These are phyloP conservation scores for Pseudopyricularia javanii DNA, from an alignment of 2,329 filamentous ascomycete species.

Conservation along the genomic window DNA sequence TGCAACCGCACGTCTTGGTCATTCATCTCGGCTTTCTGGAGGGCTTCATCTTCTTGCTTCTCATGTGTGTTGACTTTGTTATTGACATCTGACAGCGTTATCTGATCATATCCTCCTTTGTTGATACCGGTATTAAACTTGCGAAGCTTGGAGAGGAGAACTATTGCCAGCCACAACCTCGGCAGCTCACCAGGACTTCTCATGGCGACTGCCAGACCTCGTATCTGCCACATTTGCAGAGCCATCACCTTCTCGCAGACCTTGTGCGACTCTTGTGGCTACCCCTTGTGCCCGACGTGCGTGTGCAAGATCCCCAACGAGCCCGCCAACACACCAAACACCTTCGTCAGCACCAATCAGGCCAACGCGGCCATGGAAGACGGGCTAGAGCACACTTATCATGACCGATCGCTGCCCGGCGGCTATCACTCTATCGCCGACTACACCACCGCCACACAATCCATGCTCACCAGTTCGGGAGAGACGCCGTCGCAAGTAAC, in stretches of 20 bases:
- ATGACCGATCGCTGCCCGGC: background rate
- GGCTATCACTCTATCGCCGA: background rate
- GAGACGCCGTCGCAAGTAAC: background rate
- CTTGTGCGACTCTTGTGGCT: slow-evolving; percentile 35
- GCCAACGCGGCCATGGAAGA: background rate
- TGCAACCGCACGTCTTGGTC: too few species aligned
- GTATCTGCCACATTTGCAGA: slow-evolving; percentile 38
- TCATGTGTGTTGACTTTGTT: too few species aligned
- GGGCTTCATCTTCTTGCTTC: too few species aligned
- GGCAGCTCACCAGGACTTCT: background rate
- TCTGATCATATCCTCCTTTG: background rate
- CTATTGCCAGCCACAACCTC: too few species aligned
- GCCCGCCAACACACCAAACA: slow-evolving; percentile 9
- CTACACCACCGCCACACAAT: background rate
- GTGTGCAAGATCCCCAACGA: slow-evolving; percentile 18
- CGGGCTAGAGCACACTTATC: background rate
- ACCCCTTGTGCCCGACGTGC: slow-evolving; percentile 36
- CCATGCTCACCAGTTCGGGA: background rate
- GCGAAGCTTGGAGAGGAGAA: background rate
- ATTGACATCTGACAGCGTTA: too few species aligned
- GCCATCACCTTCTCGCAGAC: slow-evolving; percentile 22
- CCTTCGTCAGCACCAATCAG: slow-evolving; percentile 6
- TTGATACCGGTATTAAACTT: background rate
- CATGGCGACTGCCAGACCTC: slow-evolving; percentile 9
- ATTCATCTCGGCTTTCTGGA: too few species aligned